These are phyloP conservation scores for Myriosclerotinia scirpicola DNA, from an alignment of 2,329 filamentous ascomycete genomes.

Conservation along the genomic window DNA sequence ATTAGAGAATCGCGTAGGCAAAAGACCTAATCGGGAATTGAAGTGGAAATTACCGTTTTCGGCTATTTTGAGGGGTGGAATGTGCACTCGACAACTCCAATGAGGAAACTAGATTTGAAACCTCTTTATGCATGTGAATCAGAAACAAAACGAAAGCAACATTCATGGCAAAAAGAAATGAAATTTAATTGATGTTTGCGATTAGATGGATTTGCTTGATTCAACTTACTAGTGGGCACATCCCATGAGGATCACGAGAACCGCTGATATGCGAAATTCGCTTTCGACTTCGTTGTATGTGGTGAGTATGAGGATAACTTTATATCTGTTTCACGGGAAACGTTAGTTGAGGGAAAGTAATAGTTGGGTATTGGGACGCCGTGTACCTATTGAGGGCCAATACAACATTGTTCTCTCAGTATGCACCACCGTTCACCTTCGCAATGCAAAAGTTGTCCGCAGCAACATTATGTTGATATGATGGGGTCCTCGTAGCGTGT, in stretches of 20 bases:
- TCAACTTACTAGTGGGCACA: not conserved
- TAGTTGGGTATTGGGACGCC: no score
- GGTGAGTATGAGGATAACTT: not conserved
- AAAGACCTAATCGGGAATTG: not conserved
- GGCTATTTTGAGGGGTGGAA: conserved; percentile 8
- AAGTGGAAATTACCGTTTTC: conserved; percentile 4
- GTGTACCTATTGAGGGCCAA: not conserved
- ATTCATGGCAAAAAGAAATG: not conserved
- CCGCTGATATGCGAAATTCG: not conserved
- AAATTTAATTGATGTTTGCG: not conserved
- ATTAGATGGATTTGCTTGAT: not conserved
- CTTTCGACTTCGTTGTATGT: not conserved
- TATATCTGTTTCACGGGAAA: not conserved
- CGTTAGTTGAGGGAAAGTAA: not conserved
- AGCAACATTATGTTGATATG: not conserved
- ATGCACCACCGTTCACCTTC: not conserved
- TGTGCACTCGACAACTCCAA: not conserved
- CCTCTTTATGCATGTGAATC: not conserved
- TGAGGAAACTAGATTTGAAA: not conserved
- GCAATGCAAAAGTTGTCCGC: no score
- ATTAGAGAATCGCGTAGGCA: not conserved
- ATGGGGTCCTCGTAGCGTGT: no score
- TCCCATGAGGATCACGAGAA: not conserved
- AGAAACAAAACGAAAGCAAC: not conserved
- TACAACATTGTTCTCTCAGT: not conserved